Conservation (phyloP, 2,329 filamentous ascomycete species). For the Colletotrichum tofieldiae region DNA sequence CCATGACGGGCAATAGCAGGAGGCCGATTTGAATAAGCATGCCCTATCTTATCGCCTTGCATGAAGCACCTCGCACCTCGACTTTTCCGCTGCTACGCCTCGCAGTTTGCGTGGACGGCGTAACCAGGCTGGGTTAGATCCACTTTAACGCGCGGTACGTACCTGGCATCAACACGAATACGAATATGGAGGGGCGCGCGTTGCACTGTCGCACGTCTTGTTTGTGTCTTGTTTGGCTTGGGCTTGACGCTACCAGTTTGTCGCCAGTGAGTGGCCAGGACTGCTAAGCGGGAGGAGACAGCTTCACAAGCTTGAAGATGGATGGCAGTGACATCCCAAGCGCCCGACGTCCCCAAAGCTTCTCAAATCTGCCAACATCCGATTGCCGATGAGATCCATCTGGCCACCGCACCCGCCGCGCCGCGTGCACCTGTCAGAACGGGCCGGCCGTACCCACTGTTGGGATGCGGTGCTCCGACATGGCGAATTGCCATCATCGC, state of each 20-base stretch:
- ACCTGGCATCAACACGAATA: slow-evolving; percentile 37
- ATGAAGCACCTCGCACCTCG: slow-evolving; percentile 28
- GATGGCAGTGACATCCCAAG: not conserved
- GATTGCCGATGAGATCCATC: slow-evolving; percentile 41
- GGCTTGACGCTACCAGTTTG: slow-evolving; percentile 7
- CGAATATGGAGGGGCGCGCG: slow-evolving; percentile 33
- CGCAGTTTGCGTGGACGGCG: not conserved
- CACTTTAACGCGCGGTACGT: slow-evolving; percentile 11
- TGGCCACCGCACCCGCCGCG: slow-evolving; percentile 25
- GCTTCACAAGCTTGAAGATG: slow-evolving; percentile 3
- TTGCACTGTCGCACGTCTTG: slow-evolving; percentile 8
- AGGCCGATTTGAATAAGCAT: slow-evolving; percentile 12
- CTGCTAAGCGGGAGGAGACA: slow-evolving; percentile 1
- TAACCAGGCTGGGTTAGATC: not conserved
- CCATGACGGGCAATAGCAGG: slow-evolving; percentile 12
- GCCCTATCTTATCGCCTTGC: slow-evolving; percentile 29
- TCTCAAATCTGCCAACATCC: slow-evolving; percentile 16
- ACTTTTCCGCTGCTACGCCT: slow-evolving; percentile 29
- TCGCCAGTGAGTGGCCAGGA: slow-evolving; percentile 1
- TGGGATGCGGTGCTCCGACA: slow-evolving; percentile 1
- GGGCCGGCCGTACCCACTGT: slow-evolving; percentile 12
- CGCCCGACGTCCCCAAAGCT: slow-evolving; percentile 9
- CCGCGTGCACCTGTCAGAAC: slow-evolving; percentile 32
- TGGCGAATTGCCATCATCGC: slow-evolving; percentile 6
- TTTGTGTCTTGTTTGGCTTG: not conserved